These are phyloP conservation scores for Scenedesmus sp. DNA, from an alignment of 163 green algal genomes.

Conservation along the genomic window DNA sequence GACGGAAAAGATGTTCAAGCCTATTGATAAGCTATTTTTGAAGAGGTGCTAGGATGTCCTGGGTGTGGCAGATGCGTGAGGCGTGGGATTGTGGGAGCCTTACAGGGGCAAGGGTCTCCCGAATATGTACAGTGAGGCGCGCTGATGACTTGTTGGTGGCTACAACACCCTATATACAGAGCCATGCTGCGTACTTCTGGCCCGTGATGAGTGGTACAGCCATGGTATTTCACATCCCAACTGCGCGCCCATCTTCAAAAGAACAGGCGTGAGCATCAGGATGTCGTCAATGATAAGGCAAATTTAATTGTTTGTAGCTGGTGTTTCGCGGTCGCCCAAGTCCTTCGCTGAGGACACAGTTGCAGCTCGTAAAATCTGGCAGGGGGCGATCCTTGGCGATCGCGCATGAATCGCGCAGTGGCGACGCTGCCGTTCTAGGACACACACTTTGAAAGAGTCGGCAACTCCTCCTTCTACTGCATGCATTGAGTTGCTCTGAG, in stretches of 20 bases:
- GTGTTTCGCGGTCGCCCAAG: too few relatives aligned
- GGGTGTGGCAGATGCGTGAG: neutral
- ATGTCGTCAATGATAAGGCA: neutral
- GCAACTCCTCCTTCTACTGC: too few relatives aligned
- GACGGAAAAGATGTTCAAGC: neutral
- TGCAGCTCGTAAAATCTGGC: too few relatives aligned
- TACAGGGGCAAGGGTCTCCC: neutral
- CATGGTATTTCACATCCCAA: neutral
- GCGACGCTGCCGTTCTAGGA: too few relatives aligned
- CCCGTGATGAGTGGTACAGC: slow-evolving; percentile 4
- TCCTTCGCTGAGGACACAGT: too few relatives aligned
- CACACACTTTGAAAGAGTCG: too few relatives aligned
- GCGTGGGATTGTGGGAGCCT: neutral
- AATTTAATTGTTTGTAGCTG: neutral
- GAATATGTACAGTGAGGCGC: neutral
- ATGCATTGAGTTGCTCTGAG: too few relatives aligned
- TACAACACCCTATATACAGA: neutral
- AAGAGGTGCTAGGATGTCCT: neutral
- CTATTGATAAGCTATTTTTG: neutral
- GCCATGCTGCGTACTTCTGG: neutral
- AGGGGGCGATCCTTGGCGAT: too few relatives aligned
- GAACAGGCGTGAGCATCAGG: neutral
- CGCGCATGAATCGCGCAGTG: too few relatives aligned
- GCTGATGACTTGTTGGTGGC: neutral
- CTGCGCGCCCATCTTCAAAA: neutral